Base-by-base conservation (phyloP, 805 yeast species). In the Yueomyces sp. region DNA sequence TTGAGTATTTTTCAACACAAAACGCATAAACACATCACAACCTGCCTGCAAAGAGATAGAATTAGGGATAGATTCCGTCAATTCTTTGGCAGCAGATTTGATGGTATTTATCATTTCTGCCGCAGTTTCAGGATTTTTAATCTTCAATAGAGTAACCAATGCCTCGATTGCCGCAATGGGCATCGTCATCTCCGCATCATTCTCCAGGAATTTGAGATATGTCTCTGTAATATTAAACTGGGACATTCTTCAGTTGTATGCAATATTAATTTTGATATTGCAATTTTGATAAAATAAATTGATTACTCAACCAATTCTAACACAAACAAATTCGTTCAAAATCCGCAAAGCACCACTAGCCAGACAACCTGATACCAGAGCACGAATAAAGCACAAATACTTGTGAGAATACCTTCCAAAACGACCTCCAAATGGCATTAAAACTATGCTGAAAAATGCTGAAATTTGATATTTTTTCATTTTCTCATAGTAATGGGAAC, bases 141-240 rank as follows among this genome's bases (percentile, higher is more conserved):
- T 77, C 49, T 80, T 73, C 30, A 90, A 65, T 64, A 92, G 73
- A 6, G 92, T 83, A 29, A 92, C 95, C 39, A 92, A 69, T 9
- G 95, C 78, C 67, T 92, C 97, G 56, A 92, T 92, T 34, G 98
- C 98, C 38, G 98, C 99, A 33, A 92, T 85, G 1, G 99, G 99
- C 96, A 88, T 92, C 4, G 98, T 88, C 79, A 92, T 85, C 45
- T 92, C 97, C n/a, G 85, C 72, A 64, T 92, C 96, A 42, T 87
- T 95, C 52, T 75, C 77, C 49, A 92, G 69, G 60, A 85, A 87
- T 58, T 75, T 74, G 45, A 85, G 70, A 59, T 92, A 92, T 0
- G 90, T 77, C 52, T 76, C 70, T 40, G 81, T 86, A 52, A 92
- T 86, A 61, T 88, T 94, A 59, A 92, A 87, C 3, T 44, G 41